These are phyloP conservation scores for Claviceps capensis DNA, from an alignment of 2,329 filamentous ascomycete species.

Conservation along the genomic window DNA sequence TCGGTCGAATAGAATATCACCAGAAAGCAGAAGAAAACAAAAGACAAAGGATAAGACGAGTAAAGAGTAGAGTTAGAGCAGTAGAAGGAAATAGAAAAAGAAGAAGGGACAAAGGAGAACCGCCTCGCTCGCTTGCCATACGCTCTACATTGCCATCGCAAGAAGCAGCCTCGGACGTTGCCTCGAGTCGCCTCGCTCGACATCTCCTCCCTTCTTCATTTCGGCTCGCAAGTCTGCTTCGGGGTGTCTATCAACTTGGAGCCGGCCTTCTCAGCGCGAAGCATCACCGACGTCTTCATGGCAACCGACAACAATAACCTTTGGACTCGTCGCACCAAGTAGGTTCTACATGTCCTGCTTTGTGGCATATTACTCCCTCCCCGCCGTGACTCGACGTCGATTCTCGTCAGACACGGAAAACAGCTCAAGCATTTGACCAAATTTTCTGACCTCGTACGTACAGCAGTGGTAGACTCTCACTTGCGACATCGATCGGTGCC, in stretches of 20 bases:
- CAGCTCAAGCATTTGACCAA: neutral
- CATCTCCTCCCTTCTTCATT: neutral
- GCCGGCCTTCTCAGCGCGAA: slow-evolving; percentile 7
- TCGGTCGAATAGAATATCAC: neutral
- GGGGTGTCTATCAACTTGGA: slow-evolving; percentile 11
- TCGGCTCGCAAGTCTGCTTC: slow-evolving; percentile 11
- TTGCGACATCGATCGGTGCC: slow-evolving; percentile 55
- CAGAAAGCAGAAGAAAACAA: no score
- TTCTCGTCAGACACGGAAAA: neutral
- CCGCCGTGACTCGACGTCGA: neutral
- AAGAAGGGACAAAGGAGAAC: no score
- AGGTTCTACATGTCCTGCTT: slow-evolving; percentile 21
- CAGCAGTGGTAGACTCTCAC: slow-evolving; percentile 79
- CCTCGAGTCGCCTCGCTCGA: neutral
- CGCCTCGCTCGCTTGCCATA: neutral
- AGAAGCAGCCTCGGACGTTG: neutral
- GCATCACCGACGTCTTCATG: slow-evolving; percentile 31
- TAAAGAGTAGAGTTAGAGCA: no score
- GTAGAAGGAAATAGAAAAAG: no score
- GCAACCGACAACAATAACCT: slow-evolving; percentile 29
- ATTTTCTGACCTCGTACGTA: neutral
- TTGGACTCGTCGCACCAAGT: slow-evolving; percentile 80
- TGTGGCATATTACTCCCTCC: neutral
- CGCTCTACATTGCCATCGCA: neutral
- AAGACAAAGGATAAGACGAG: no score